Evolutionary conservation across 139 green algal species (phyloP).

Genomic region (Micromonas pusilla): DNA sequence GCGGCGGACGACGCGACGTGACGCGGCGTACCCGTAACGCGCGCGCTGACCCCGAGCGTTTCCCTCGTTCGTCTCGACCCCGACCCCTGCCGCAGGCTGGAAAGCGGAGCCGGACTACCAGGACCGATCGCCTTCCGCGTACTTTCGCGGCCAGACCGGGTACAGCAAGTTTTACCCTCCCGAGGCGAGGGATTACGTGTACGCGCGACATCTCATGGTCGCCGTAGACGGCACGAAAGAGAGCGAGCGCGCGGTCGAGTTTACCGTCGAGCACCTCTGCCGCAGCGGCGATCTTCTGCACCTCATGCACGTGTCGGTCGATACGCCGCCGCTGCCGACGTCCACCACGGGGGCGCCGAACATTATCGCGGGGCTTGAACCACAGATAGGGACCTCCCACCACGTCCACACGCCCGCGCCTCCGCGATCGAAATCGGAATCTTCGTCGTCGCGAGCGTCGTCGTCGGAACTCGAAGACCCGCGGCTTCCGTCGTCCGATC

Average conservation of each 20-base stretch:
- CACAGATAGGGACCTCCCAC: too few relatives aligned
- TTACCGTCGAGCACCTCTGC: not conserved
- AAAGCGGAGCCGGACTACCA: not conserved
- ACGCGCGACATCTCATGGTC: not conserved
- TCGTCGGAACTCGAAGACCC: too few relatives aligned
- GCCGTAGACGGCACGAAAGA: slow-evolving; percentile 4
- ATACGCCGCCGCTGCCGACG: too few relatives aligned
- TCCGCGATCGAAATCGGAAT: too few relatives aligned
- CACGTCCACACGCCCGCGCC: too few relatives aligned
- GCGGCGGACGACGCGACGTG: too few relatives aligned
- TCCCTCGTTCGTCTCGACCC: not conserved
- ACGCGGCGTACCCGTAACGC: too few relatives aligned
- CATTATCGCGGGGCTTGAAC: too few relatives aligned
- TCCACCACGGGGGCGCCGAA: too few relatives aligned
- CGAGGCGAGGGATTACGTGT: not conserved
- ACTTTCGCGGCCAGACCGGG: not conserved
- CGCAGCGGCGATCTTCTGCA: slow-evolving; percentile 10
- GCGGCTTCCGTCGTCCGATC: too few relatives aligned
- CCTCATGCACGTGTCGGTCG: slow-evolving; percentile 5
- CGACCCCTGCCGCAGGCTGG: not conserved
- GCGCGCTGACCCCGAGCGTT: not conserved
- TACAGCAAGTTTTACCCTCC: slow-evolving; percentile 2
- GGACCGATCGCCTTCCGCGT: not conserved
- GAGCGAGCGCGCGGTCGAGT: not conserved
- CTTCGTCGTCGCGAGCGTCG: too few relatives aligned